Percentiles rank a stretch among this genome's conserved stretches.
Conservation (phyloP, 805 yeast species). For the Monosporozyma yasuniensis region DNA sequence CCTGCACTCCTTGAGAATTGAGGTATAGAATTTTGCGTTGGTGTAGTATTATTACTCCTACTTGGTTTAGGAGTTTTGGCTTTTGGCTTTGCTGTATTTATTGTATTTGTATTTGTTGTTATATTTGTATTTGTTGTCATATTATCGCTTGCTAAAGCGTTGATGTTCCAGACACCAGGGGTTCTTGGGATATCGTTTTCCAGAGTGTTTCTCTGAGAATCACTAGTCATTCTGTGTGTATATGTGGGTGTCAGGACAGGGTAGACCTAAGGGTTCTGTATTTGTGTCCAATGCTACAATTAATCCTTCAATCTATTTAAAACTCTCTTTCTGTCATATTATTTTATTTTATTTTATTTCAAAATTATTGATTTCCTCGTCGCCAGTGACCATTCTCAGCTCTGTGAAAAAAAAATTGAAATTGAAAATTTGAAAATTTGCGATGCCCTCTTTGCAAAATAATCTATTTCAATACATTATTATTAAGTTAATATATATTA, state of each 20-base stretch:
- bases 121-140: not conserved
- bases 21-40: not conserved
- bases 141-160: not conserved
- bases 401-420: too few species aligned
- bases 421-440: not conserved
- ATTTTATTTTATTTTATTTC: too few species aligned
- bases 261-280: too few species aligned
- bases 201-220: conserved; percentile 40
- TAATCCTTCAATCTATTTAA: too few species aligned
- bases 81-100: not conserved
- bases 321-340: too few species aligned
- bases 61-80: not conserved
- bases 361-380: too few species aligned
- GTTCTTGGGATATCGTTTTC: not conserved
- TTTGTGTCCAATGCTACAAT: too few species aligned
- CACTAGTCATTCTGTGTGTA: conserved; percentile 29
- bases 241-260: too few species aligned
- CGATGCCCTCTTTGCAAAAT: conserved; percentile 1
- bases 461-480: not conserved
- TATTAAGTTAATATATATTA: too few species aligned
- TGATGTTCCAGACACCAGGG: not conserved
- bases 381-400: too few species aligned
- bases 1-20: conserved; percentile 1
- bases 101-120: not conserved
- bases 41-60: not conserved